Evolutionary conservation across 352 stramenopile genomes (phyloP).

Genomic region (Stramenopiles sp.): DNA sequence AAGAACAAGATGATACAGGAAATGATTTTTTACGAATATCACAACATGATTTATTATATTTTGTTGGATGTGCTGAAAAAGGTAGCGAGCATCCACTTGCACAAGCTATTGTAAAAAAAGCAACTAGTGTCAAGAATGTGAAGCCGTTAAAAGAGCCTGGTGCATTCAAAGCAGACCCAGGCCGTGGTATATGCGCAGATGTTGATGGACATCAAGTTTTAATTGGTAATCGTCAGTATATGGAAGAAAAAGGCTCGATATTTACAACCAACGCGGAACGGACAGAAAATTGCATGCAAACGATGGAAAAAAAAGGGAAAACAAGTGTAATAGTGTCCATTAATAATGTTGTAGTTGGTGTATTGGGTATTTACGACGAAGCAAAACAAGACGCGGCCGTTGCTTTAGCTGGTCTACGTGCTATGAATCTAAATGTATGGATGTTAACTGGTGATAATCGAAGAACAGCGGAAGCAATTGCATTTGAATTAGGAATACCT

Average conservation of each 20-base stretch:
- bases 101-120: slow-evolving; percentile 67
- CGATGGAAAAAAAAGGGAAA: slow-evolving; percentile 64
- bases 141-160: slow-evolving; percentile 37
- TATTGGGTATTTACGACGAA: slow-evolving; percentile 59
- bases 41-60: not conserved
- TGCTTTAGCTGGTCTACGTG: slow-evolving; percentile 62
- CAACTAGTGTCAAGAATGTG: not conserved
- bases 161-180: slow-evolving; percentile 57
- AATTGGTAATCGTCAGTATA: slow-evolving; percentile 75
- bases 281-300: slow-evolving; percentile 41
- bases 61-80: slow-evolving; percentile 64
- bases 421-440: slow-evolving; percentile 78
- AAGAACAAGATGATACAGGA: too few species aligned
- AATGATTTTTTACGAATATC: not conserved
- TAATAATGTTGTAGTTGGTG: slow-evolving; percentile 36
- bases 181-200: slow-evolving; percentile 48
- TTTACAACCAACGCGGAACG: slow-evolving; percentile 25
- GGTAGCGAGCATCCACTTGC: slow-evolving; percentile 80
- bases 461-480: slow-evolving; percentile 74
- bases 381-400: slow-evolving; percentile 67
- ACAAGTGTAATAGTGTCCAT: slow-evolving; percentile 83
- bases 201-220: slow-evolving; percentile 36
- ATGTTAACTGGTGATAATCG: slow-evolving; percentile 97
- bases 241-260: slow-evolving; percentile 37
- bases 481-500: slow-evolving; percentile 68